These are phyloP conservation scores for Xylaria acuta DNA, from an alignment of 495 filamentous ascomycete genomes.

Conservation along the genomic window DNA sequence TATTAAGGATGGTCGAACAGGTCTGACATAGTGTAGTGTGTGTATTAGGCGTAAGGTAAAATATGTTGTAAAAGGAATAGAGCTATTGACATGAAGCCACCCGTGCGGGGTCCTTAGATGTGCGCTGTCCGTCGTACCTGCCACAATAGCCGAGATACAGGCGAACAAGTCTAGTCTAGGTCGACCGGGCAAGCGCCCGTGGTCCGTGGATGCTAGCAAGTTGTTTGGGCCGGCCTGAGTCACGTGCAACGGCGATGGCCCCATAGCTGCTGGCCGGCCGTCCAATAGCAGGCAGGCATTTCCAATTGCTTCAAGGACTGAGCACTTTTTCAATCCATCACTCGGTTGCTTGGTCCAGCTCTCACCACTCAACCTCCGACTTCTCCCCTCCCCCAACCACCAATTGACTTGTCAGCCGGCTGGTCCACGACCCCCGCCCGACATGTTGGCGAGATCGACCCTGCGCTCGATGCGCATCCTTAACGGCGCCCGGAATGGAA, in stretches of 20 bases:
- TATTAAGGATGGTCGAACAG: not conserved
- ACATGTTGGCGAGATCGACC: conserved; percentile 86
- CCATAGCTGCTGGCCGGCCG: conserved; percentile 17
- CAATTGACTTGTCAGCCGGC: conserved; percentile 44
- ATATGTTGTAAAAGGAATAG: too few species aligned
- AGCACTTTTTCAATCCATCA: conserved; percentile 45
- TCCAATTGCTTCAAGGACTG: conserved; percentile 45
- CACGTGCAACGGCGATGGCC: conserved; percentile 11
- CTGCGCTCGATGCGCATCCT: conserved; percentile 80
- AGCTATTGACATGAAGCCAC: too few species aligned
- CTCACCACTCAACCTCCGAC: conserved; percentile 36
- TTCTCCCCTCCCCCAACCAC: conserved; percentile 37
- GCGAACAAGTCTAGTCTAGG: too few species aligned
- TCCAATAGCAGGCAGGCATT: conserved; percentile 40
- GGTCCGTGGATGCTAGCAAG: not conserved
- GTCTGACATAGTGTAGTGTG: too few species aligned
- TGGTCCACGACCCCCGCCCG: conserved; percentile 50
- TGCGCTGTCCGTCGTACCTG: too few species aligned
- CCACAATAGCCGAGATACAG: too few species aligned
- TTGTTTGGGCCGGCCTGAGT: not conserved
- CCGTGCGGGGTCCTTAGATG: too few species aligned
- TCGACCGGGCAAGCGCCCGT: not conserved
- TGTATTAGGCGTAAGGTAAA: too few species aligned
- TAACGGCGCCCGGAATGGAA: conserved; percentile 70
- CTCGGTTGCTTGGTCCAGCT: conserved; percentile 31